These are phyloP conservation scores for Anthracocystis walkeri DNA, from an alignment of 1,284 basidiomycete genomes.

Conservation along the genomic window DNA sequence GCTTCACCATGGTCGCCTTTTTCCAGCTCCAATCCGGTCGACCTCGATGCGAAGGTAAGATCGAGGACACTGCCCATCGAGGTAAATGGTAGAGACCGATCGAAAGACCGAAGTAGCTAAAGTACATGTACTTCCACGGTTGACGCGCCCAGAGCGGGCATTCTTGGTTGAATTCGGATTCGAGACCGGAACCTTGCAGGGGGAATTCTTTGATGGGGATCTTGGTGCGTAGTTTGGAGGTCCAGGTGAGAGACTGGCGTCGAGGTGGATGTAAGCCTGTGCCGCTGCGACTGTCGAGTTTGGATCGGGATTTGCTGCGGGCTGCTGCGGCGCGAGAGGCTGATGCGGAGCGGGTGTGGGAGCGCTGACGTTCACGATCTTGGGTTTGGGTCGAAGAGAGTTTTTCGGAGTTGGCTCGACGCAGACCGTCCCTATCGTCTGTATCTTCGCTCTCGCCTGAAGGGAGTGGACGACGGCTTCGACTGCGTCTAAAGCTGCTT, in stretches of 20 bases:
- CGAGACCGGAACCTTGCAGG: slow-evolving; percentile 55
- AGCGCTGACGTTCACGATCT: slow-evolving; percentile 4
- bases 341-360: slow-evolving; percentile 22
- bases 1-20: slow-evolving; percentile 57
- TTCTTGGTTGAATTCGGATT: slow-evolving; percentile 60
- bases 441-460: neutral
- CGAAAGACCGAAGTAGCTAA: slow-evolving; percentile 59
- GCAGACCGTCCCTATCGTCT: neutral
- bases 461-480: neutral
- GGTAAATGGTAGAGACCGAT: slow-evolving; percentile 58
- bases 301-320: slow-evolving; percentile 14
- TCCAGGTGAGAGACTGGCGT: slow-evolving; percentile 38
- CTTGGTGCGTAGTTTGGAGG: slow-evolving; percentile 44
- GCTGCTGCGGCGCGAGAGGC: slow-evolving; percentile 20
- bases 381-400: neutral
- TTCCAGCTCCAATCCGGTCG: slow-evolving; percentile 62
- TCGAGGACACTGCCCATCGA: slow-evolving; percentile 47
- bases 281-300: neutral
- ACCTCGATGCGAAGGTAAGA: slow-evolving; percentile 44
- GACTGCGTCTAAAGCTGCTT: slow-evolving; percentile 20
- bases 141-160: slow-evolving; percentile 60
- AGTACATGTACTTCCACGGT: slow-evolving; percentile 62
- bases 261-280: slow-evolving; percentile 16
- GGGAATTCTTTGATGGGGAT: slow-evolving; percentile 62
- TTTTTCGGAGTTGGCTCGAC: slow-evolving; percentile 31